Evolutionary conservation across 192 early-diverging fungal genomes (phyloP), one percentile per base, ranked within the genome.

Genomic region (Phlyctochytrium planicorne): DNA sequence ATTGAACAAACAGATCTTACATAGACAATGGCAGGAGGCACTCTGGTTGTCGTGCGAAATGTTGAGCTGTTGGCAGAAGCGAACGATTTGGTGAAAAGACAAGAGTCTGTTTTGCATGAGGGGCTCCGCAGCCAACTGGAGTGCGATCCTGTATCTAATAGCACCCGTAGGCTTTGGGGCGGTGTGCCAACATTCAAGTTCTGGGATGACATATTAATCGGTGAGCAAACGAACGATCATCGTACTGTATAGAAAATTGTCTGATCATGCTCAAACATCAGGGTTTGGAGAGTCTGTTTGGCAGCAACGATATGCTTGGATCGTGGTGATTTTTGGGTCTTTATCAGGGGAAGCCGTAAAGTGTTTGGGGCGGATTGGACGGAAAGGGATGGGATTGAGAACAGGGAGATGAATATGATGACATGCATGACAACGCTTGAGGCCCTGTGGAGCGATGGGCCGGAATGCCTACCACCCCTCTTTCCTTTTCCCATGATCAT

Each of bases 371-470:
- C n/a, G n/a, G n/a, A n/a, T n/a, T n/a, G n/a, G n/a, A n/a, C n/a
- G n/a, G n/a, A n/a, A n/a, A n/a, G n/a, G n/a, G n/a, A n/a, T n/a
- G n/a, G n/a, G n/a, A n/a, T n/a, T n/a, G n/a, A n/a, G n/a, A n/a
- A n/a, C n/a, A n/a, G n/a, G n/a, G n/a, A n/a, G n/a, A n/a, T n/a
- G n/a, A n/a, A n/a, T n/a, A n/a, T n/a, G n/a, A n/a, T n/a, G n/a
- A n/a, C n/a, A n/a, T n/a, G n/a, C n/a, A n/a, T n/a, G 40, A 20
- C 40, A 47, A 47, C 20, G 10, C 40, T 20, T 47, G 40, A 6
- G 40, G 40, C 40, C 40, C 40, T 47, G 6, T 47, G 40, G 40
- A 47, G 40, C n/a, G n/a, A n/a, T n/a, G n/a, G n/a, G n/a, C n/a
- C n/a, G n/a, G n/a, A n/a, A n/a, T n/a, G n/a, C n/a, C n/a, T n/a